Base-by-base conservation (phyloP, 2,329 filamentous ascomycete genomes). In the Fusarium pininemorale region DNA sequence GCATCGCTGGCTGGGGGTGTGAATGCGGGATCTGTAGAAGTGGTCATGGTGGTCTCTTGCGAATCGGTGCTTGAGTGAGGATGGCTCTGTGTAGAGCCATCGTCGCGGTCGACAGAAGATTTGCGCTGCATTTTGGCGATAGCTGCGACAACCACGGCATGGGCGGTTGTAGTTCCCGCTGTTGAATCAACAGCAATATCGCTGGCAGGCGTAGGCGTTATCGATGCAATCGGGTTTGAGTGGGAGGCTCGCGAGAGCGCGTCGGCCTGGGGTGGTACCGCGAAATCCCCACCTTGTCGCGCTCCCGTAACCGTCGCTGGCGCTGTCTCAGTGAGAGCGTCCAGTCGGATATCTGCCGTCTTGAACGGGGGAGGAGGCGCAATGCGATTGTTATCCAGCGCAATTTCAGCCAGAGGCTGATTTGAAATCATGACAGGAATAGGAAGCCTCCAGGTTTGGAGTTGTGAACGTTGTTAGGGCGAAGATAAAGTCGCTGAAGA, bases 201-300 rank as follows among this genome's bases (percentile, higher is more conserved):
- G 50, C 61, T 47, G 47, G 37, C 53, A 50, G 66, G 55, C 10
- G 56, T 38, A 30, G 71, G 45, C 58, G 70, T 65, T 64, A 66
- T 66, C 63, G 68, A 71, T 54, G 65, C 64, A 69, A 69, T 77
- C 66, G 69, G 68, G 66, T 68, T 75, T 64, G 70, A 64, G 72
- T 70, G 73, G 48, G 69, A 77, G 69, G 64, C 69, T 71, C 72
- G 75, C 70, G 74, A 76, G 68, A 74, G 57, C 72, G 77, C 73
- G 77, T 78, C 75, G 71, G 66, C 63, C 56, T 66, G 69, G 63
- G 63, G 69, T 67, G 69, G 72, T 60, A 77, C 74, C 68, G 76
- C 78, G 69, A 71, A 64, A 76, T 78, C 74, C 76, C 77, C 78
- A 74, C 77, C 71, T 57, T 54, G 67, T 75, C 75, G 75, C 72